Percentiles rank a stretch among this genome's conserved stretches.
Conservation (phyloP, 345 rosid species). For the Sonneratia alba region DNA sequence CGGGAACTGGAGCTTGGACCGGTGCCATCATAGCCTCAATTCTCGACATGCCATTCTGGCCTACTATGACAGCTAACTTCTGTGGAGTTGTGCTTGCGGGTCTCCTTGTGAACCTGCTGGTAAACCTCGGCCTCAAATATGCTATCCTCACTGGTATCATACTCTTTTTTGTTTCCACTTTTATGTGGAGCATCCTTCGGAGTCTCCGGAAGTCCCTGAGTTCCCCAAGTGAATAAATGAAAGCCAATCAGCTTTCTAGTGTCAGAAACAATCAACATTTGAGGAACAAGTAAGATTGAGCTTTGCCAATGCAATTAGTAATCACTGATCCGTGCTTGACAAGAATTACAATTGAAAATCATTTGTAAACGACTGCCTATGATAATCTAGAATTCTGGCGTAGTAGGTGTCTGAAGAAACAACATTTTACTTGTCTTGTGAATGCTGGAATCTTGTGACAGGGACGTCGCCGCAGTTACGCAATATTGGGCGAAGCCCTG, state of each 20-base stretch:
- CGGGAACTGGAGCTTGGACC: conserved; percentile 96
- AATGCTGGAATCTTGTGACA: neutral
- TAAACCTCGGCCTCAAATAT: conserved; percentile 73
- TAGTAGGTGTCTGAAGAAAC: no score
- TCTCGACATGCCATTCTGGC: conserved; percentile 89
- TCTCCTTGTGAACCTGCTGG: conserved; percentile 70
- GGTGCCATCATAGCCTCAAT: conserved; percentile 81
- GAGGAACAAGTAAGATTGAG: neutral
- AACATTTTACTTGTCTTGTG: neutral
- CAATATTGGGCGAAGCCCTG: no score
- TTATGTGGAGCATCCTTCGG: conserved; percentile 79
- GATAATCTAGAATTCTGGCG: neutral
- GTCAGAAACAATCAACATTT: neutral
- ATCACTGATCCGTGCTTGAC: neutral
- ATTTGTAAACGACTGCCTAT: no score
- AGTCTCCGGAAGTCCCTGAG: conserved; percentile 43
- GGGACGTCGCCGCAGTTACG: no score
- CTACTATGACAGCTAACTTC: conserved; percentile 70
- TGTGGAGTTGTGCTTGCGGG: conserved; percentile 74
- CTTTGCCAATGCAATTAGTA: neutral
- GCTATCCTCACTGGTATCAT: conserved; percentile 52
- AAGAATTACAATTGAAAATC: no score
- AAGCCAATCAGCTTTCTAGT: neutral
- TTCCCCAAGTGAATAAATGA: conserved; percentile 22
- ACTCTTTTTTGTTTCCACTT: conserved; percentile 63